A percentile compares a stretch with the other conserved stretches of the same genome.
Evolutionary conservation across 2,329 filamentous ascomycete genomes (phyloP).

Genomic region (Pseudogymnoascus sp.): DNA sequence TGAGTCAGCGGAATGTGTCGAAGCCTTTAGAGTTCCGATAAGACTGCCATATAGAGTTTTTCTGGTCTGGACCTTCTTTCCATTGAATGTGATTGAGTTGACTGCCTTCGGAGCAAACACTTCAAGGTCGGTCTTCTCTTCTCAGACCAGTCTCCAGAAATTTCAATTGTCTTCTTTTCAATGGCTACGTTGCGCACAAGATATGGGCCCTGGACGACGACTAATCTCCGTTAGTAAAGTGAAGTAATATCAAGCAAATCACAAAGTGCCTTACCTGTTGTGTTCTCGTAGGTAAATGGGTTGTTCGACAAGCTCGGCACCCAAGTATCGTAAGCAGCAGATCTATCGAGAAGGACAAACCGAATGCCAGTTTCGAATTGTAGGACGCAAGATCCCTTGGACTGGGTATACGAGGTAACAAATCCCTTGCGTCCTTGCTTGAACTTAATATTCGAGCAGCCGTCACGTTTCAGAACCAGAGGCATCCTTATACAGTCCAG

Average conservation of each 20-base stretch:
- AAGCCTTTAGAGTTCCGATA: conserved; percentile 26
- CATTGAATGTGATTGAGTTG: conserved; percentile 43
- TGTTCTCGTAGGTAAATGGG: neutral
- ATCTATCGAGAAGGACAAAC: conserved; percentile 44
- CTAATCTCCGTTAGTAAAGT: conserved; percentile 21
- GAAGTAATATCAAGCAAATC: neutral
- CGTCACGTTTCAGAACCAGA: conserved; percentile 36
- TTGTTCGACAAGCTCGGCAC: conserved; percentile 37
- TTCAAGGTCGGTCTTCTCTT: conserved; percentile 33
- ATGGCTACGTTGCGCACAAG: conserved; percentile 38
- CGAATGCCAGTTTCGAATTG: conserved; percentile 38
- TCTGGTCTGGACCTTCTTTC: conserved; percentile 26
- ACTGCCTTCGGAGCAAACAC: conserved; percentile 40
- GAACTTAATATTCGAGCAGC: conserved; percentile 35
- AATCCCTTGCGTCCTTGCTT: conserved; percentile 33
- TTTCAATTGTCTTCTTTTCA: conserved; percentile 29
- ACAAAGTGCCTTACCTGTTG: neutral
- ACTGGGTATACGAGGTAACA: conserved; percentile 40
- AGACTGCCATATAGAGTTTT: conserved; percentile 30
- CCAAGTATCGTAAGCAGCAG: conserved; percentile 48
- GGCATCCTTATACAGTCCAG: conserved; percentile 44
- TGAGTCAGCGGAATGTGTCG: conserved; percentile 14
- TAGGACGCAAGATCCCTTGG: conserved; percentile 38
- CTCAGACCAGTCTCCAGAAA: conserved; percentile 38
- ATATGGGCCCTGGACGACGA: conserved; percentile 44